phyloP scores from a whole-genome alignment of 2,329 filamentous ascomycete species.

The Pseudopyricularia cyperi region DNA sequence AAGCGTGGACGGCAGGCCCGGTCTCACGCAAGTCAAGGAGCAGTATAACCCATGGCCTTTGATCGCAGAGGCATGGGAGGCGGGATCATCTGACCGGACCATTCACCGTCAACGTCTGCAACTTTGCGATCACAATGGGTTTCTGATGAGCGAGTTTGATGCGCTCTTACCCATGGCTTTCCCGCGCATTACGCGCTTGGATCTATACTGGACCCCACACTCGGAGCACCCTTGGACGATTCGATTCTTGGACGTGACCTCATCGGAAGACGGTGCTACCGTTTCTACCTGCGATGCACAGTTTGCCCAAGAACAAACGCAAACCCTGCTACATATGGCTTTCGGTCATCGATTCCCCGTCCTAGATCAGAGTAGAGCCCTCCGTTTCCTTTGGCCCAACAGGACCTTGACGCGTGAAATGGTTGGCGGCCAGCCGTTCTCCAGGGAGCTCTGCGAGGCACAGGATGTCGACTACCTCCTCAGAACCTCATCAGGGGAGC shows the following conservation, averaged over 20 bases:
- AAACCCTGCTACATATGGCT: slow-evolving; percentile 29
- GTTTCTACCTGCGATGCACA: neutral
- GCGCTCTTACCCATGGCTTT: slow-evolving; percentile 30
- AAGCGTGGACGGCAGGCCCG: slow-evolving; percentile 23
- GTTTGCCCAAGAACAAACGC: slow-evolving; percentile 27
- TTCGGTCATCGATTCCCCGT: slow-evolving; percentile 32
- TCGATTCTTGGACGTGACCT: slow-evolving; percentile 13
- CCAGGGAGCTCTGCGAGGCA: slow-evolving; percentile 10
- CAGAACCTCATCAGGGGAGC: slow-evolving; percentile 15
- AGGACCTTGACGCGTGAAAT: slow-evolving; percentile 14
- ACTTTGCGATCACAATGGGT: slow-evolving; percentile 19
- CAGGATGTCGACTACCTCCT: slow-evolving; percentile 15
- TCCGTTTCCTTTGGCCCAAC: slow-evolving; percentile 24
- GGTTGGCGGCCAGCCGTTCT: slow-evolving; percentile 17
- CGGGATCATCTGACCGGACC: slow-evolving; percentile 8
- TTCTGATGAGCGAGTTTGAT: slow-evolving; percentile 22
- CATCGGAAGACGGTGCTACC: slow-evolving; percentile 9
- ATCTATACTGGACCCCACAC: slow-evolving; percentile 24
- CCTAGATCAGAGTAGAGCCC: slow-evolving; percentile 23
- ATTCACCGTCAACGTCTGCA: slow-evolving; percentile 17
- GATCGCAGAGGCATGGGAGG: slow-evolving; percentile 29
- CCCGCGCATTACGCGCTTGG: slow-evolving; percentile 20
- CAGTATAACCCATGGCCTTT: slow-evolving; percentile 32
- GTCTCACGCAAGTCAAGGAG: slow-evolving; percentile 21
- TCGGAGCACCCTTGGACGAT: slow-evolving; percentile 22